Conservation (phyloP, 2,329 filamentous ascomycete genomes). For the Colletotrichum lentis region DNA sequence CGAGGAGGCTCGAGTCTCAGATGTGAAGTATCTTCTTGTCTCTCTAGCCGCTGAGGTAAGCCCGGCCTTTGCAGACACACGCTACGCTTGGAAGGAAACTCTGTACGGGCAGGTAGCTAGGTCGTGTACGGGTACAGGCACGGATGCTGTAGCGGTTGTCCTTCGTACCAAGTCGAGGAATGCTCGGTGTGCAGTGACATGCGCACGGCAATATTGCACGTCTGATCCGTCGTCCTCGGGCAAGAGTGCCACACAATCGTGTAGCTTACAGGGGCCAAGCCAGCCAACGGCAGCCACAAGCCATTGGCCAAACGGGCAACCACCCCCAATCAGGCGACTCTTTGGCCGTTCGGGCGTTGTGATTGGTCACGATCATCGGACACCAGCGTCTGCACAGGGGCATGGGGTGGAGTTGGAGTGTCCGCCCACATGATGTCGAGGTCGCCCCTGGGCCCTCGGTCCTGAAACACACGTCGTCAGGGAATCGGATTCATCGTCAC, state of each 20-base stretch:
- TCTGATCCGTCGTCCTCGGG: neutral
- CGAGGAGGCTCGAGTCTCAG: constrained; percentile 3
- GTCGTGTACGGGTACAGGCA: too few relatives aligned
- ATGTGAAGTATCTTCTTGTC: too few relatives aligned
- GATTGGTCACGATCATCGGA: constrained; percentile 22
- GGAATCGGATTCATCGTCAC: constrained; percentile 36
- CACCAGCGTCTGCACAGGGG: constrained; percentile 20
- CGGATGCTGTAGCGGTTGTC: too few relatives aligned
- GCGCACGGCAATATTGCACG: neutral
- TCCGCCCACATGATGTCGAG: constrained; percentile 32
- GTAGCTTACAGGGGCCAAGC: constrained; percentile 21
- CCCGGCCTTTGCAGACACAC: constrained; percentile 9
- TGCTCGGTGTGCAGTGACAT: neutral
- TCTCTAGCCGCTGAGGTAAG: constrained; percentile 25
- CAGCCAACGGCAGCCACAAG: constrained; percentile 29
- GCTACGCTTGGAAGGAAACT: constrained; percentile 8
- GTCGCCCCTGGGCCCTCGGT: constrained; percentile 32
- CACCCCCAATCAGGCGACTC: constrained; percentile 35
- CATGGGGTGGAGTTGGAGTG: constrained; percentile 30
- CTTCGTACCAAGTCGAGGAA: neutral
- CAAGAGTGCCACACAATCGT: neutral
- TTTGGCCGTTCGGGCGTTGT: constrained; percentile 21
- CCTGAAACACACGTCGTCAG: constrained; percentile 36
- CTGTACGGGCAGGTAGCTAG: neutral
- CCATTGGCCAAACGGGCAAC: constrained; percentile 26